Evolutionary conservation across 352 stramenopile species (phyloP).

Genomic region (Globisporangium barbulae): DNA sequence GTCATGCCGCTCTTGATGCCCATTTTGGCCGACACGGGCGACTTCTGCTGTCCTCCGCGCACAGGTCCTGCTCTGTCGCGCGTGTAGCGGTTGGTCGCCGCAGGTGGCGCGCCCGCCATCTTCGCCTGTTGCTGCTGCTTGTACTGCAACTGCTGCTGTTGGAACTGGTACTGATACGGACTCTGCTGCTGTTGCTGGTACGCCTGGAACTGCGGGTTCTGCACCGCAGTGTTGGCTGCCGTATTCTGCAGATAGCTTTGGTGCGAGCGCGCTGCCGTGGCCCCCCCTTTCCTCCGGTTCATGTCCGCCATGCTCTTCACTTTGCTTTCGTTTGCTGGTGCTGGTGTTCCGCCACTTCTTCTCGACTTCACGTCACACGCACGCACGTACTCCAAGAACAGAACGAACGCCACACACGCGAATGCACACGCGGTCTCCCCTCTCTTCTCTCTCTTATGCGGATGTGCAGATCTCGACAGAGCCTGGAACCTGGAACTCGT

Average conservation of each 20-base stretch:
- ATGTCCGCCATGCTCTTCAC: conserved; percentile 34
- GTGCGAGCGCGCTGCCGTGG: conserved; percentile 34
- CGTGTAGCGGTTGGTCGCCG: conserved; percentile 13
- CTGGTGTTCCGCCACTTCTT: neutral
- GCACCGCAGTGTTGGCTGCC: conserved; percentile 5
- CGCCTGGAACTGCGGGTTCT: conserved; percentile 30
- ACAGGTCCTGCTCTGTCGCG: conserved; percentile 9
- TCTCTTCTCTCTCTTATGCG: neutral
- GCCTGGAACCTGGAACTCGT: neutral
- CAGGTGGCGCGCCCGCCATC: conserved; percentile 1
- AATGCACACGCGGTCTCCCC: neutral
- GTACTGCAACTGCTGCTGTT: conserved; percentile 35
- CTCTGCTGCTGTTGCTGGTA: conserved; percentile 32
- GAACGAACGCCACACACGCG: neutral
- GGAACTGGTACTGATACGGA: conserved; percentile 17
- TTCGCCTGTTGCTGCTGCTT: conserved; percentile 30
- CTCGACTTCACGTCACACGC: conserved; percentile 5
- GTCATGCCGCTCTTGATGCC: conserved; percentile 89
- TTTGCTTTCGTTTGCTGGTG: neutral
- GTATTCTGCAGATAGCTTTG: conserved; percentile 33
- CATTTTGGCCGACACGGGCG: conserved; percentile 58
- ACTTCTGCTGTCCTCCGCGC: conserved; percentile 27
- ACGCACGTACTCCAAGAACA: neutral
- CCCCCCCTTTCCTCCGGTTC: conserved; percentile 40
- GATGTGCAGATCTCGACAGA: neutral